Evolutionary conservation across 164 flowering plant genomes (phyloP), one percentile per base, ranked within the genome.

Genomic region (Litsea cubeba): DNA sequence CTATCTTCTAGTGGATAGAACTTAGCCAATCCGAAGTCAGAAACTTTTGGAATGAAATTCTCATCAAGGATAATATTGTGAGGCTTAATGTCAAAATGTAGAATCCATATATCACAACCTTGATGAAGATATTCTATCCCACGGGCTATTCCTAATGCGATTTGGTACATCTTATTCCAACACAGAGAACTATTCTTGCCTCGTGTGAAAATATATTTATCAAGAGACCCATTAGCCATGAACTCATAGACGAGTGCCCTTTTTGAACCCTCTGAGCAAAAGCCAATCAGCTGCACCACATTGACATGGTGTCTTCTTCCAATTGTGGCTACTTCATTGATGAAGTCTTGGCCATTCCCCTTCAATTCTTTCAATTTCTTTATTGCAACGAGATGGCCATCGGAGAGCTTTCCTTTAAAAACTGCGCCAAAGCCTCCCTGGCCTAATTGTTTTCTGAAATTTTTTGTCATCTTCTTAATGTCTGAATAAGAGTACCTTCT

Each of bases 361-460:
- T 70, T 70, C 3, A 70, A 81, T 17, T 81, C 70, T 2, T 60
- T 75, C 66, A 87, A 65, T 1, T 83, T 68, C 74, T 87, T 87
- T n/a, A 85, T 82, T 18, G 87, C 87, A 0, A 85, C 85, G 3
- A 68, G 69, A 23, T 72, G 68, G 1, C 87, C 85, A 71, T 79
- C 76, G 8, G 2, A 62, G 25, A 84, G 76, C 69, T 79, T 76
- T 46, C 90, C 90, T 77, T 82, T 83, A 72, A 65, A 87, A 0
- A 87, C 90, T 20, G 71, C 12, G 2, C 85, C 90, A 78, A 73
- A 87, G 5, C 84, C 88, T 70, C 87, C 90, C 79, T 82, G 68
- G 12, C 88, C 86, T 24, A 85, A 58, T 73, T 83, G 81, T 4
- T 79, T 72, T 49, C 74, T 72, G 75, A 85, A 83, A 24, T 75